A percentile compares a stretch with the other conserved stretches of the same genome.
These are phyloP conservation scores for Suillus subaureus DNA, from an alignment of 768 basidiomycete genomes.

Conservation along the genomic window DNA sequence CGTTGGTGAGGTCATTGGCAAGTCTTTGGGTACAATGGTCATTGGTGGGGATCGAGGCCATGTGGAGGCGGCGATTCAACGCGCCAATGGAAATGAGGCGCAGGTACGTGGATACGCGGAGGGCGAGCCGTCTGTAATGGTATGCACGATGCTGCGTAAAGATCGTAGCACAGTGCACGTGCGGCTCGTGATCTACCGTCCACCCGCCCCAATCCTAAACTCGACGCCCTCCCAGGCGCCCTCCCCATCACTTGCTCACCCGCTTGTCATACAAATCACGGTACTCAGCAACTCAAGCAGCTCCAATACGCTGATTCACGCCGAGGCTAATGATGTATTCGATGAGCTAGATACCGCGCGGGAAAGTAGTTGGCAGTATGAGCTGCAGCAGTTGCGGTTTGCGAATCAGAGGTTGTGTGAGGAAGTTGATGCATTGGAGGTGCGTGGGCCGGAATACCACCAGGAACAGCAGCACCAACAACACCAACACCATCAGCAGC, in stretches of 20 bases:
- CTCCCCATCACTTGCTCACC: constrained; percentile 22
- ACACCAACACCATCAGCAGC: neutral
- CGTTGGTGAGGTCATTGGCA: constrained; percentile 54
- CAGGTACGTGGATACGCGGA: constrained; percentile 23
- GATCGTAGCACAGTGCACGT: constrained; percentile 33
- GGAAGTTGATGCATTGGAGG: constrained; percentile 51
- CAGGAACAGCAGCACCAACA: neutral
- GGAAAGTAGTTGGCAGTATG: constrained; percentile 91
- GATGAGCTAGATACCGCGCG: constrained; percentile 68
- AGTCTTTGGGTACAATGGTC: constrained; percentile 43
- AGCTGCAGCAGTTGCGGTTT: constrained; percentile 81
- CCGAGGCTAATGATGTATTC: constrained; percentile 53
- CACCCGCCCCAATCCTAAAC: constrained; percentile 20
- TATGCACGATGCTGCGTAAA: constrained; percentile 43
- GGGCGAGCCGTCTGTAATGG: constrained; percentile 28
- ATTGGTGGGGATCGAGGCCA: constrained; percentile 24
- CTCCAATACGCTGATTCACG: constrained; percentile 16
- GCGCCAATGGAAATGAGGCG: constrained; percentile 17
- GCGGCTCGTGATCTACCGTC: constrained; percentile 41
- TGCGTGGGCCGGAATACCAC: constrained; percentile 4
- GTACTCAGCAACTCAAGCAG: constrained; percentile 15
- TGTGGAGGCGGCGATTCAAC: constrained; percentile 18
- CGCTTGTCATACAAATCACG: constrained; percentile 33
- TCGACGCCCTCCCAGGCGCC: neutral
- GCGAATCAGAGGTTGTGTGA: constrained; percentile 66